Base-by-base conservation (phyloP, 225 moss, liverwort and hornwort genomes). In the Physcomitrium patens region DNA sequence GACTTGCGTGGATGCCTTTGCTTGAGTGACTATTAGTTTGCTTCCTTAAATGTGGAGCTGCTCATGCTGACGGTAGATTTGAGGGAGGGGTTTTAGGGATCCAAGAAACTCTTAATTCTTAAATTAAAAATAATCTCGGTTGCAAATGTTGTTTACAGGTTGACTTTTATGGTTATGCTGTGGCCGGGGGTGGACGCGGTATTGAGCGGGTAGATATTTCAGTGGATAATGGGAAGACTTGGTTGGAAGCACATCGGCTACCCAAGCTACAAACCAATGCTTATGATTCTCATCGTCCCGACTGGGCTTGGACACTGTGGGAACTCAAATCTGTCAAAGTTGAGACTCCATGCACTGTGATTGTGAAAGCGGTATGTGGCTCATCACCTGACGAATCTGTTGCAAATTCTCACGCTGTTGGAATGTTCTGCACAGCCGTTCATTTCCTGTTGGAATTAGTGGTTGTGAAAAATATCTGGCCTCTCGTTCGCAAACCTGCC, bases 251-350 rank as follows among this genome's bases (percentile, higher is more conserved):
- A 61, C 69, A 70, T 72, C 84, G 86, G 60, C 27, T 84, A 26
- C 90, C 85, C 58, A 84, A 84, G 72, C 63, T 47, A 60, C 66
- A 68, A 53, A 27, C 41, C 19, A 77, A 45, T 70, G 73, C 31
- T n/a, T 50, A 49, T 63, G 67, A 86, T 71, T 76, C 71, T 47
- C 43, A 77, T 14, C 70, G 83, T n/a, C 80, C 86, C 14, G 24
- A 90, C n/a, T 94, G 91, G 94, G 86, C 80, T 8, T 91, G 91
- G 94, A 87, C 86, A 26, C 73, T 91, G 57, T 89, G 88, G 91
- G 88, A 91, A 73, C 76, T 88, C 9, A 80, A 70, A 63, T 71
- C 74, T 45, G 77, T 89, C 56, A 83, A 83, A 27, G 65, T 94
- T 53, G 43, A 80, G 59, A 75, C 84, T 68, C 88, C 88, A 13